Base-by-base conservation (phyloP, 1,139 yeast genomes). In the Geotrichum histeridarum region DNA sequence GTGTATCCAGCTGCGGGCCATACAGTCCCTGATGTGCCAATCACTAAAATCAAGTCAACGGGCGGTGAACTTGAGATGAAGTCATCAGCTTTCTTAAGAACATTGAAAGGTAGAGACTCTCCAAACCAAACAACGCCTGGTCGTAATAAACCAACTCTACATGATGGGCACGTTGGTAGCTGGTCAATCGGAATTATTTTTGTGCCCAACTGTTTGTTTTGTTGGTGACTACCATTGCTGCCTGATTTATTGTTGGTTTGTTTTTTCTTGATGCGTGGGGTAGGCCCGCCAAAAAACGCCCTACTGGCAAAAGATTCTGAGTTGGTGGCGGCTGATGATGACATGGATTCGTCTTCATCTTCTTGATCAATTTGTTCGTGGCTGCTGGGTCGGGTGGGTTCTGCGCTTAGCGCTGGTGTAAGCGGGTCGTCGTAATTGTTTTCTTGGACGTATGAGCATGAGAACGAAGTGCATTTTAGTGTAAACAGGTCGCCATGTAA, bases 61-160 rank as follows among this genome's bases (percentile, higher is more conserved):
- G 48, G 45, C 9, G 54, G 56, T 6, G 69, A 76, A 30, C 72
- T 66, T 57, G 82, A 79, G n/a, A 88, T 76, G 61, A 86, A 89
- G 48, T 78, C 80, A 70, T 89, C 96, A 4, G 89, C 87, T 41
- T 72, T 71, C 58, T 82, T 83, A 55, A 89, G 77, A 9, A 77
- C 77, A 48, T 72, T 72, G 55, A 86, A 69, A 0, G 95, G 88
- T 48, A 89, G 71, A 9, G 89, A 77, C 67, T 89, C 97, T 4
- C 96, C 96, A 70, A 85, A 88, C 96, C 96, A 89, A 2, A 88
- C 93, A 5, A 90, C 94, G 0, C 94, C 96, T 0, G 97, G 96
- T 31, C 96, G 74, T 54, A 89, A 69, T 22, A 86, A 67, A 0
- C 82, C 82, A 6, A 72, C 72, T 11, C 73, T 67, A 65, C 97